Percentiles rank a stretch among this genome's conserved stretches.
Evolutionary conservation across 2,329 filamentous ascomycete species (phyloP).

Genomic region (Blastomyces parvus): DNA sequence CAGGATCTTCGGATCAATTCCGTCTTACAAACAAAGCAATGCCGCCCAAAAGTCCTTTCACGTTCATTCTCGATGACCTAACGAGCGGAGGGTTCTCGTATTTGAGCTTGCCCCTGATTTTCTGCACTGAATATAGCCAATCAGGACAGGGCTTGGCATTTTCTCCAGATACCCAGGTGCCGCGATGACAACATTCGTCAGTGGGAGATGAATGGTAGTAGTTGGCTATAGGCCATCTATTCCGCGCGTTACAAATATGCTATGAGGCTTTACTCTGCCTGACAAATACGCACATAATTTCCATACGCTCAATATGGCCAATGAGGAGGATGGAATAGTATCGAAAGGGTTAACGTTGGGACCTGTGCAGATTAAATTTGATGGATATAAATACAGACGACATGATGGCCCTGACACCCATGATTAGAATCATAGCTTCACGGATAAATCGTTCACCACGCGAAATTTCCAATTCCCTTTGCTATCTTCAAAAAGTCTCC

Average conservation of each 20-base stretch:
- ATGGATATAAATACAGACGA: neutral
- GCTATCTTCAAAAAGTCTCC: neutral
- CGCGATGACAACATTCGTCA: neutral
- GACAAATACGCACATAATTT: neutral
- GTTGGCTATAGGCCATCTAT: neutral
- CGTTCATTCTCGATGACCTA: neutral
- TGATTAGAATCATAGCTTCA: neutral
- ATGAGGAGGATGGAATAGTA: neutral
- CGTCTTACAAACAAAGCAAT: neutral
- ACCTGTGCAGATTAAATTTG: neutral
- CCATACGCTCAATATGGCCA: neutral
- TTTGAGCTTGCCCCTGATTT: neutral
- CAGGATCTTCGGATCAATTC: neutral
- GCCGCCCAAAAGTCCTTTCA: neutral
- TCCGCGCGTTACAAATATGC: neutral
- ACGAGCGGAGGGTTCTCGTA: neutral
- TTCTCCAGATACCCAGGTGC: neutral
- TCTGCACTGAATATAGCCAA: neutral
- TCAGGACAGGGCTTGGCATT: neutral
- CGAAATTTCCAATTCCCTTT: neutral
- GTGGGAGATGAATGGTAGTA: neutral
- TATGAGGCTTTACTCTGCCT: neutral
- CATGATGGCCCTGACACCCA: neutral
- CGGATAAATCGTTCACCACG: neutral
- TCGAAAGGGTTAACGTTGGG: neutral